These are phyloP conservation scores for Macrolepiota fuliginosa DNA, from an alignment of 768 basidiomycete species.

Conservation along the genomic window DNA sequence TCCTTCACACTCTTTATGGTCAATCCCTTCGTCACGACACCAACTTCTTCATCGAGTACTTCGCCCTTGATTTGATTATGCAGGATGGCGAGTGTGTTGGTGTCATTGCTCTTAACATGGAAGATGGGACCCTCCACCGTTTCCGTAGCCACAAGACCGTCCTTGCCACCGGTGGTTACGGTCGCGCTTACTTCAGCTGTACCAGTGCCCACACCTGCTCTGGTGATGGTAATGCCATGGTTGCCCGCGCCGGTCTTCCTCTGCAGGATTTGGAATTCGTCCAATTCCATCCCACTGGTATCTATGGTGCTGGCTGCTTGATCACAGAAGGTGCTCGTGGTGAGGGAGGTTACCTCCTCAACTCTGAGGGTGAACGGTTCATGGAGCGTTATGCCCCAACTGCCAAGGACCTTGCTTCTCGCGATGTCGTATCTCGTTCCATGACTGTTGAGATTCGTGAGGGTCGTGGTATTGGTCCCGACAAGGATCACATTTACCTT, in stretches of 20 bases:
- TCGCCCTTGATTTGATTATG: constrained; percentile 99
- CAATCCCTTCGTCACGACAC: constrained; percentile 99
- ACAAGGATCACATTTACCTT: constrained; percentile 95
- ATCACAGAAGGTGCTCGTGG: constrained; percentile 99
- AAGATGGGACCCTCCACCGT: constrained; percentile 97
- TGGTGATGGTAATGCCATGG: constrained; percentile 99
- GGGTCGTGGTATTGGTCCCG: constrained; percentile 97
- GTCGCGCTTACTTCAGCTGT: constrained; percentile 97
- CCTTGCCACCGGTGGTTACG: constrained; percentile 96
- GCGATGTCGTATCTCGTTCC: constrained; percentile 98
- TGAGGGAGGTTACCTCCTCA: constrained; percentile 97
- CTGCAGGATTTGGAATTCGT: constrained; percentile 98
- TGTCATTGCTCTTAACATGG: constrained; percentile 99
- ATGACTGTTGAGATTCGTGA: constrained; percentile 99
- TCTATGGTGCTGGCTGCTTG: constrained; percentile 98
- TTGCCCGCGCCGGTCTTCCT: constrained; percentile 92
- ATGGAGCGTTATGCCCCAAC: constrained; percentile 99
- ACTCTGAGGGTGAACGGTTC: constrained; percentile 98
- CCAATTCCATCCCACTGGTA: constrained; percentile 99
- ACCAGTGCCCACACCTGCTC: constrained; percentile 99
- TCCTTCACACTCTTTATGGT: constrained; percentile 98
- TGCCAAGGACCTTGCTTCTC: constrained; percentile 98
- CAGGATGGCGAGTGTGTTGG: constrained; percentile 98
- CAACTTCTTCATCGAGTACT: constrained; percentile 99
- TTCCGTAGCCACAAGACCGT: constrained; percentile 99